These are phyloP conservation scores for Chaetomium cochliodes DNA, from an alignment of 495 filamentous ascomycete genomes.

Conservation along the genomic window DNA sequence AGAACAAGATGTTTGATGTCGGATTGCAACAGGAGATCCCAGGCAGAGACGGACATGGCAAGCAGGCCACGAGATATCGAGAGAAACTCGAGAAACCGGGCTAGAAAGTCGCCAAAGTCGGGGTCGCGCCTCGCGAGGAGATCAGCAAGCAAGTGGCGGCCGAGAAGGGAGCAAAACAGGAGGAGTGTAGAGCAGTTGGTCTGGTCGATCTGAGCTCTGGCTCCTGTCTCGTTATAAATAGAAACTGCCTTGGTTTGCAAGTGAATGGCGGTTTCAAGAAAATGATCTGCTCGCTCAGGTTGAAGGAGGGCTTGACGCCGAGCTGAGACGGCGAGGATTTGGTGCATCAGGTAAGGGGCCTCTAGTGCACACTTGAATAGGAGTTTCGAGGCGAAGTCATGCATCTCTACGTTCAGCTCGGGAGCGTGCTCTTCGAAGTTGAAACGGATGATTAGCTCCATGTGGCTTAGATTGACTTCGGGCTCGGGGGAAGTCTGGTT, in stretches of 20 bases:
- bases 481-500: constrained; percentile 23
- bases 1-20: constrained; percentile 33
- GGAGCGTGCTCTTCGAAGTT: constrained; percentile 31
- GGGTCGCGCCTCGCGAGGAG: constrained; percentile 31
- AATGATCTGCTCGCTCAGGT: constrained; percentile 27
- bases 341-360: constrained; percentile 38
- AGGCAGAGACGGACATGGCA: constrained; percentile 33
- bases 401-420: constrained; percentile 28
- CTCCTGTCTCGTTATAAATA: constrained; percentile 37
- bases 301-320: constrained; percentile 34
- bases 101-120: constrained; percentile 36
- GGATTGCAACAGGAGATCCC: constrained; percentile 36
- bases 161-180: constrained; percentile 38
- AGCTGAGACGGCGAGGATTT: constrained; percentile 40
- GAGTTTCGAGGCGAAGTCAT: constrained; percentile 21
- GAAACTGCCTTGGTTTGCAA: constrained; percentile 41
- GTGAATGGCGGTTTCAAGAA: constrained; percentile 32
- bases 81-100: constrained; percentile 34
- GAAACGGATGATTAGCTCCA: constrained; percentile 41
- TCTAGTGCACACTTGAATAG: constrained; percentile 29
- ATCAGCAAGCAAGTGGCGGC: constrained; percentile 40
- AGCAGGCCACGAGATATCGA: constrained; percentile 36
- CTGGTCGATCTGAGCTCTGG: constrained; percentile 32
- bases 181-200: constrained; percentile 39
- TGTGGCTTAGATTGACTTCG: constrained; percentile 38